These are phyloP conservation scores for Dichotomopilus funicola DNA, from an alignment of 2,329 filamentous ascomycete species.

Conservation along the genomic window DNA sequence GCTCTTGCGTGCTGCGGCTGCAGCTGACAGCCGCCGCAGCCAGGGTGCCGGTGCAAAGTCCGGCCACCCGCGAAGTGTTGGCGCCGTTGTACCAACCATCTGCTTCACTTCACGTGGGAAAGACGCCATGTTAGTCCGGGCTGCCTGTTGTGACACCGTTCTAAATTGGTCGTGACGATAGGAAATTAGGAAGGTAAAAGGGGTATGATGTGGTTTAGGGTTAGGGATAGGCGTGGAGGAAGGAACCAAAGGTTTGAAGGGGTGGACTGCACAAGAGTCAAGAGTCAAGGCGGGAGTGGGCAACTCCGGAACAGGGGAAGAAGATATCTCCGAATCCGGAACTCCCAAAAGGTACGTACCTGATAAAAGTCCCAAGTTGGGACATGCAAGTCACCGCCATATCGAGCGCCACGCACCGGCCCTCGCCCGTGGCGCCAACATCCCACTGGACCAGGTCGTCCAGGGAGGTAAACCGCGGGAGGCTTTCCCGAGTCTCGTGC, in stretches of 20 bases:
- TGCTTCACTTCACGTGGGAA: no score
- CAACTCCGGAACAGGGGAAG: neutral
- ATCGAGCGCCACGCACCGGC: conserved; percentile 1
- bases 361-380: conserved; percentile 8
- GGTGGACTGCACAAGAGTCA: no score
- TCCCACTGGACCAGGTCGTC: conserved; percentile 6
- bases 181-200: neutral
- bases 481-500: neutral
- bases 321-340: no score
- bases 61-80: neutral
- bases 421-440: neutral
- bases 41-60: conserved; percentile 7
- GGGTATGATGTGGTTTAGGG: neutral
- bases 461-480: conserved; percentile 7
- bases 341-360: neutral
- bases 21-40: conserved; percentile 8
- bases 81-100: neutral
- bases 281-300: no score
- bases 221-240: no score
- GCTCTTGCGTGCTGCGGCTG: neutral
- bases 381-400: conserved; percentile 9
- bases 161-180: no score
- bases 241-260: no score
- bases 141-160: no score
- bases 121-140: no score